Evolutionary conservation across 257 asterid genomes (phyloP).

Genomic region (Solanum virginianum): DNA sequence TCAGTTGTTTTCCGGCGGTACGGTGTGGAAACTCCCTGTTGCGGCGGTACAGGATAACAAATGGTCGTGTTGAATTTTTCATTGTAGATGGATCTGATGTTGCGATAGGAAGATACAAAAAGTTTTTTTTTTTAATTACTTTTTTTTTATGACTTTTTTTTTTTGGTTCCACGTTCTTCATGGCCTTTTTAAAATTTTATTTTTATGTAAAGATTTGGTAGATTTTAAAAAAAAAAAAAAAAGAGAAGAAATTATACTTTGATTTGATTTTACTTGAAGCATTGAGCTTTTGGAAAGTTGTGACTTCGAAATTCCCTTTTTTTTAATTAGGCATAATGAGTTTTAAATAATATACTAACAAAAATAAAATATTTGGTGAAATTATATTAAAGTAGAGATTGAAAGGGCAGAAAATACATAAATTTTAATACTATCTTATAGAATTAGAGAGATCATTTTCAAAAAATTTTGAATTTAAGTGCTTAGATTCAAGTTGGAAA

Average conservation of each 20-base stretch:
- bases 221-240: not conserved
- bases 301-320: too few species aligned
- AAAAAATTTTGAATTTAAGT: too few species aligned
- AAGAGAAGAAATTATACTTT: not conserved
- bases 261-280: not conserved
- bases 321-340: too few species aligned
- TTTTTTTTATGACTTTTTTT: not conserved
- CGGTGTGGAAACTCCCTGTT: conserved; percentile 27
- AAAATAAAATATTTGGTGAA: too few species aligned
- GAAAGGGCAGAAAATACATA: too few species aligned
- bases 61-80: not conserved
- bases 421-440: too few species aligned
- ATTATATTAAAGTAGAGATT: too few species aligned
- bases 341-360: too few species aligned
- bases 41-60: conserved; percentile 19
- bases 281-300: not conserved
- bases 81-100: not conserved
- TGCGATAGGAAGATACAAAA: not conserved
- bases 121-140: not conserved
- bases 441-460: fast-evolving
- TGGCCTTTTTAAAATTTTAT: not conserved
- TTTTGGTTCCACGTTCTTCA: not conserved
- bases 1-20: conserved; percentile 48
- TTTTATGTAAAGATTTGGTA: not conserved
- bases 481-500: too few species aligned